Evolutionary conservation across 2,329 filamentous ascomycete species (phyloP), one percentile per base, ranked within the genome.

Genomic region (Zymoseptoria passerinii): DNA sequence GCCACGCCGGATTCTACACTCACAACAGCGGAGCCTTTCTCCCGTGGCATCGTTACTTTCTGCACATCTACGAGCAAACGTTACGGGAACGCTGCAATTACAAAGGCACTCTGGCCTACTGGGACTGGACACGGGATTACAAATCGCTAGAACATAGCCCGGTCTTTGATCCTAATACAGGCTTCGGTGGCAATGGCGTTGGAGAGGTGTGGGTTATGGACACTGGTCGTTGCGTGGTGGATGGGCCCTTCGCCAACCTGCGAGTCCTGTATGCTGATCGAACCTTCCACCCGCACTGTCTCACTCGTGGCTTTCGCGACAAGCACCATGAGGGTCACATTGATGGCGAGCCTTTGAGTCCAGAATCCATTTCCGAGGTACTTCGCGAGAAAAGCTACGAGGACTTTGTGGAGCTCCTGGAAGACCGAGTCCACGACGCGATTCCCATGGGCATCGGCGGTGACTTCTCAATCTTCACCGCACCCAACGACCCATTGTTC

Each of bases 11-110:
- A n/a, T n/a, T n/a, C n/a, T n/a, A n/a, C n/a, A n/a, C n/a, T n/a
- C 66, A 66, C 52, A 55, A 64, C 52, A 63, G 59, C 28, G 62
- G 62, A 2, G 51, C 62, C 4, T 70, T 67, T 54, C 55, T 68
- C 8, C 62, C 65, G 6, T 69, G 67, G 66, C 67, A 70, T 53
- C 61, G 68, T 29, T 68, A 63, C 50, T 67, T 67, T 52, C 48
- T 68, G 16, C 61, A 66, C 50, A 57, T 63, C 18, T 68, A 67
- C 48, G 67, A 70, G 55, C 55, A 19, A 2, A 60, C 67, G 7
- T 51, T 70, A 13, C 48, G 63, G n/a, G 56, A 62, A 1, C 48
- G 63, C 28, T 70, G 68, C 52, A 60, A 57, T 0, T 70, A 68
- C 54, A 53, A 53, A 2, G 67, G 65, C 16, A 28, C 57, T 28